Percentiles rank a stretch among this genome's conserved stretches.
Evolutionary conservation across 306 rosid species (phyloP).

Genomic region (Alnus rubra): DNA sequence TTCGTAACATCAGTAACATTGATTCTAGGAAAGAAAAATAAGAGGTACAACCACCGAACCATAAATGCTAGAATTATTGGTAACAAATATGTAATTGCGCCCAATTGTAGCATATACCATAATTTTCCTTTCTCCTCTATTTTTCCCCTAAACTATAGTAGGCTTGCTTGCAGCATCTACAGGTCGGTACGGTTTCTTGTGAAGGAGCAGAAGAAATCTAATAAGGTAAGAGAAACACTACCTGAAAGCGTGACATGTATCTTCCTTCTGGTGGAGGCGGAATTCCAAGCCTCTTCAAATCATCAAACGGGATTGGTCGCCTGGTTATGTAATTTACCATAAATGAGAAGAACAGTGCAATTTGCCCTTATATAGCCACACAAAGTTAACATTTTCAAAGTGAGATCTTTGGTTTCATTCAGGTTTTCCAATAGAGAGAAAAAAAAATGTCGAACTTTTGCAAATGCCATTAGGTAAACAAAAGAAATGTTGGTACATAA

Average conservation of each 20-base stretch:
- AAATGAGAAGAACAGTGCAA: neutral
- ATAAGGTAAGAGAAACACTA: slow-evolving; percentile 25
- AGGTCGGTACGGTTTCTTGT: neutral
- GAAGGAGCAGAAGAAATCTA: neutral
- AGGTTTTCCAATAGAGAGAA: neutral
- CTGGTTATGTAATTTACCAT: slow-evolving; percentile 33
- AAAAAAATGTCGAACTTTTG: neutral
- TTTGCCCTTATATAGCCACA: neutral
- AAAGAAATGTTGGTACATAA: neutral
- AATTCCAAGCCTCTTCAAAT: slow-evolving; percentile 78
- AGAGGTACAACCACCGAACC: neutral
- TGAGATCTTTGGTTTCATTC: neutral
- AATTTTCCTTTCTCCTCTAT: neutral
- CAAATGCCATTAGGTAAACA: neutral
- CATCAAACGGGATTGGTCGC: slow-evolving; percentile 74
- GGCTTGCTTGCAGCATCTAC: neutral
- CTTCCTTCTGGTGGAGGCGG: slow-evolving; percentile 93
- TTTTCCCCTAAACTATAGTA: neutral
- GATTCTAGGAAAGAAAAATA: neutral
- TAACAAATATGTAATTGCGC: neutral
- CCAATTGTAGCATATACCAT: neutral
- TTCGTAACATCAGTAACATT: neutral
- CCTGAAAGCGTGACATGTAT: slow-evolving; percentile 86
- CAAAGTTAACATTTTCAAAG: neutral
- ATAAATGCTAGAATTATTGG: neutral